These are phyloP conservation scores for Cyphellophora attinorum DNA, from an alignment of 2,329 filamentous ascomycete species.

Conservation along the genomic window DNA sequence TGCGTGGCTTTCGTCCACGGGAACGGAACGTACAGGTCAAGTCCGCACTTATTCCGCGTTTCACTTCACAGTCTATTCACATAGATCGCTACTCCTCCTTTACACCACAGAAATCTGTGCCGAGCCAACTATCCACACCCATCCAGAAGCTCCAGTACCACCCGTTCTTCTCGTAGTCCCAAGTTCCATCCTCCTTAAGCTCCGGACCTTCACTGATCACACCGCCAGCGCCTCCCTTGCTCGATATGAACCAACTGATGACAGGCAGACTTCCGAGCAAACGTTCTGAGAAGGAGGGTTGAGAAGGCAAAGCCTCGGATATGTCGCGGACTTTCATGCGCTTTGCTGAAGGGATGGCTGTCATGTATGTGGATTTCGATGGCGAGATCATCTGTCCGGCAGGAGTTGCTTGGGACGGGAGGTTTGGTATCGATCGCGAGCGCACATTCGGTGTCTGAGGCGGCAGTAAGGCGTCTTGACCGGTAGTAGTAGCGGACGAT, in stretches of 20 bases:
- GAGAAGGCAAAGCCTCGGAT: conserved; percentile 61
- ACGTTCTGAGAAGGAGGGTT: conserved; percentile 55
- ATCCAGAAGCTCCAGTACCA: conserved; percentile 53
- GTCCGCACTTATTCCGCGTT: no score
- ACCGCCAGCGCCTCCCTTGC: conserved; percentile 17
- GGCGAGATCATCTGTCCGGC: conserved; percentile 19
- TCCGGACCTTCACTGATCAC: conserved; percentile 37
- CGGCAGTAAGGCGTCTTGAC: conserved; percentile 10
- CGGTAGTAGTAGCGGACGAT: conserved; percentile 31
- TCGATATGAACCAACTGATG: conserved; percentile 58
- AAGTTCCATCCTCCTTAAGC: conserved; percentile 34
- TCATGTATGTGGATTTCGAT: conserved; percentile 36
- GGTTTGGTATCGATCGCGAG: conserved; percentile 17
- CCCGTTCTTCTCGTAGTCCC: conserved; percentile 17
- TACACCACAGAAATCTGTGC: conserved; percentile 53
- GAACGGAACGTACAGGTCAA: no score
- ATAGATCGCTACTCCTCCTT: conserved; percentile 34
- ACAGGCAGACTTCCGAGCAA: conserved; percentile 58
- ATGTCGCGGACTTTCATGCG: conserved; percentile 57
- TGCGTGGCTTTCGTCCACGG: no score
- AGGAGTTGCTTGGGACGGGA: conserved; percentile 7
- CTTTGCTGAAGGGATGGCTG: conserved; percentile 57
- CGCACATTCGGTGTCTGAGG: conserved; percentile 19
- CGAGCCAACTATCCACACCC: conserved; percentile 45
- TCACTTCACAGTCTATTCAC: no score